A percentile compares a stretch with the other conserved stretches of the same genome.
Conservation (phyloP, 202 grass and related monocot species). For the Setaria viridis region DNA sequence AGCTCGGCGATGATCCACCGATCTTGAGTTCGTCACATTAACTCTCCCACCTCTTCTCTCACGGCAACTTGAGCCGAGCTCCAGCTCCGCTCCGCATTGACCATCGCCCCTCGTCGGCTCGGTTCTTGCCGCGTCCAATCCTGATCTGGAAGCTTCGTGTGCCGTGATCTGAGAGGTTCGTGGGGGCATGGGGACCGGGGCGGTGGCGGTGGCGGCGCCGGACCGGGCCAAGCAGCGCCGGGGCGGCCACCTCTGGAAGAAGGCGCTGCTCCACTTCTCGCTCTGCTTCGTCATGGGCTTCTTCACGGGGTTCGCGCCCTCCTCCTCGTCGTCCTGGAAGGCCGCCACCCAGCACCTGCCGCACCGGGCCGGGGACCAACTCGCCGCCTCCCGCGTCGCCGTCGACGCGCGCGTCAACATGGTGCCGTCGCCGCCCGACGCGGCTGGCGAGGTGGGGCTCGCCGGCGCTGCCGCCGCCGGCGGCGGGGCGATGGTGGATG, state of each 20-base stretch:
- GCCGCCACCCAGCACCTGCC: conserved; percentile 18
- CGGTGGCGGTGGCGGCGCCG: conserved; percentile 38
- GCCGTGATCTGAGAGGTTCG: not conserved
- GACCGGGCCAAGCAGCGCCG: conserved; percentile 82
- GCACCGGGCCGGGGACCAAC: conserved; percentile 26
- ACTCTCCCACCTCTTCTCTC: not conserved
- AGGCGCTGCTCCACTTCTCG: conserved; percentile 92
- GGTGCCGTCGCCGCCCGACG: conserved; percentile 23
- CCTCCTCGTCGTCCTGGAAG: conserved; percentile 61
- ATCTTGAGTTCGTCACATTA: conserved; percentile 20
- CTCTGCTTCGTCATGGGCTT: conserved; percentile 99
- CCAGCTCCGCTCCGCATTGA: conserved; percentile 5
- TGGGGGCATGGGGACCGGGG: conserved; percentile 52
- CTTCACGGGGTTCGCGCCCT: conserved; percentile 96
- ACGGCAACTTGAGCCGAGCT: not conserved
- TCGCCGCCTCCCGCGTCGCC: conserved; percentile 40
- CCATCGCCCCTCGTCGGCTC: not conserved
- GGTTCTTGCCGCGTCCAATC: not conserved
- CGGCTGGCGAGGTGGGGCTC: not conserved
- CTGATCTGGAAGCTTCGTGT: conserved; percentile 30
- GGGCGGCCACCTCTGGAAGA: conserved; percentile 78
- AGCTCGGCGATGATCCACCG: conserved; percentile 3
- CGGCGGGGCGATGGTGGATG: conserved; percentile 50
- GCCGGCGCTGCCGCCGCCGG: not conserved
- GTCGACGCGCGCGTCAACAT: conserved; percentile 24